Evolutionary conservation across 73 alveolate species (phyloP).

Genomic region (Tetrahymena thermophila): DNA sequence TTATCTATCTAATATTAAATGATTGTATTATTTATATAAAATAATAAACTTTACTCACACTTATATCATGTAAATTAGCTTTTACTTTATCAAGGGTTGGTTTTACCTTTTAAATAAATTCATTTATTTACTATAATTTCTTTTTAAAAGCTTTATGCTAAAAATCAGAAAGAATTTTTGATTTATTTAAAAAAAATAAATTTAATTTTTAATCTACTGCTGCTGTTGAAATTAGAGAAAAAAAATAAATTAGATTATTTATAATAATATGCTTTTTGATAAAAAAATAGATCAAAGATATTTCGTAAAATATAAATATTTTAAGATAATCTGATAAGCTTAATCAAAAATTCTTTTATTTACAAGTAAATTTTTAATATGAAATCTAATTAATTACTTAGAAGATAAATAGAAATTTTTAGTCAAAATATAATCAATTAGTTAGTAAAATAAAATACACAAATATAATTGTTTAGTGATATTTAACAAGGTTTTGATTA

Average conservation of each 20-base stretch:
- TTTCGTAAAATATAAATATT: not conserved
- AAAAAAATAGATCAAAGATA: not conserved
- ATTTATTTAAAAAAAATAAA: too few species aligned
- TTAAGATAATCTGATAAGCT: not conserved
- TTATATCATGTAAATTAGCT: too few species aligned
- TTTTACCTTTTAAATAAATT: too few species aligned
- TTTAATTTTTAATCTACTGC: too few species aligned
- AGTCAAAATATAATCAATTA: not conserved
- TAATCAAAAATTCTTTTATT: not conserved
- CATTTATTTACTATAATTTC: too few species aligned
- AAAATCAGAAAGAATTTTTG: too few species aligned
- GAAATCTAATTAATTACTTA: not conserved
- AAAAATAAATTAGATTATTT: not conserved
- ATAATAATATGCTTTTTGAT: not conserved
- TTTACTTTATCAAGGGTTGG: too few species aligned
- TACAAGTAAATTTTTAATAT: not conserved
- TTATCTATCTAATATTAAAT: too few species aligned
- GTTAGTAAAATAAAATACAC: not conserved
- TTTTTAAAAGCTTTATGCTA: too few species aligned
- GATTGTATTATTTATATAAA: too few species aligned
- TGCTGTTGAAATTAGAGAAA: too few species aligned
- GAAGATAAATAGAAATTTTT: not conserved
- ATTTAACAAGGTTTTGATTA: not conserved
- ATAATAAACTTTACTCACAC: too few species aligned
- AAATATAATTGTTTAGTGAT: not conserved